Evolutionary conservation across 2,329 filamentous ascomycete genomes (phyloP).

Genomic region (Emericellopsis cladophorae): DNA sequence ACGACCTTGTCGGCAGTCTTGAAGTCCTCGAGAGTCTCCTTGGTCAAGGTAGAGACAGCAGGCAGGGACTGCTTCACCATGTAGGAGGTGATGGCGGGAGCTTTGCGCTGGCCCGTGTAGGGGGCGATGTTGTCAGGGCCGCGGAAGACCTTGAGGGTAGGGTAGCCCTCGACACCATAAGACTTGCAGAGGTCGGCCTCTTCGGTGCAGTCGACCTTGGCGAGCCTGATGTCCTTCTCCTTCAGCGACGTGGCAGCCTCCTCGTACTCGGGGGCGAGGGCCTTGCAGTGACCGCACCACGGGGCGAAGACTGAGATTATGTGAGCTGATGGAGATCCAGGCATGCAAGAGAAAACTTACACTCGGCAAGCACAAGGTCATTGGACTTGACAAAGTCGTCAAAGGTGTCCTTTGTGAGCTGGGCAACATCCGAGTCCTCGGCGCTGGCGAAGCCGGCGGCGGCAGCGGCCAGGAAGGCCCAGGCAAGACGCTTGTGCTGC

Average conservation of each 20-base stretch:
- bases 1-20: conserved; percentile 98
- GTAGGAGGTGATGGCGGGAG: conserved; percentile 65
- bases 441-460: conserved; percentile 48
- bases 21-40: conserved; percentile 84
- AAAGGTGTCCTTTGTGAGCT: conserved; percentile 80
- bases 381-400: conserved; percentile 74
- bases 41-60: conserved; percentile 71
- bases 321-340: neutral
- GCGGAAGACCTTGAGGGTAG: conserved; percentile 97
- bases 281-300: conserved; percentile 98
- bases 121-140: conserved; percentile 68
- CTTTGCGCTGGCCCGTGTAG: conserved; percentile 84
- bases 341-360: conserved; percentile 36
- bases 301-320: conserved; percentile 66
- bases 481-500: conserved; percentile 36
- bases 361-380: conserved; percentile 87
- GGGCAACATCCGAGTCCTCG: conserved; percentile 65
- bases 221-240: conserved; percentile 76
- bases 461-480: conserved; percentile 40
- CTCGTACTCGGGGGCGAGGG: conserved; percentile 86
- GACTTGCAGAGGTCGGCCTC: conserved; percentile 83
- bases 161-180: conserved; percentile 92
- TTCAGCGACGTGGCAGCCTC: conserved; percentile 72
- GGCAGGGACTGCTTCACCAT: conserved; percentile 98
- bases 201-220: conserved; percentile 90